Evolutionary conservation across 257 asterid genomes (phyloP).

Genomic region (Capsicum rhomboideum): DNA sequence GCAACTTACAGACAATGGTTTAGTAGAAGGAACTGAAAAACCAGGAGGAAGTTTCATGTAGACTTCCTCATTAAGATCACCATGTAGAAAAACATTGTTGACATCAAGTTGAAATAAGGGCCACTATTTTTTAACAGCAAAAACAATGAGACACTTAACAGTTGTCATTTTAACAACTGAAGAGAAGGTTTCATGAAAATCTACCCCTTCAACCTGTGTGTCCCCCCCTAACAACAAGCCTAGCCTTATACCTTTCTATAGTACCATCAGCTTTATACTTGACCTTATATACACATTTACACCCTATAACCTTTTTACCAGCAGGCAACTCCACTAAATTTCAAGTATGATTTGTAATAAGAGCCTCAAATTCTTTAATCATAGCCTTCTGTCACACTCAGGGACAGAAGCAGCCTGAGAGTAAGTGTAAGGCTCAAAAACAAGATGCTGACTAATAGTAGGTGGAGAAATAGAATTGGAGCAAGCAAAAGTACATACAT

Average conservation of each 20-base stretch:
- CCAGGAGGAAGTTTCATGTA: no score
- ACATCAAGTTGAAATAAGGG: no score
- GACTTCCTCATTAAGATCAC: no score
- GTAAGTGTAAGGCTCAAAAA: neutral
- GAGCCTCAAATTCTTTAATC: neutral
- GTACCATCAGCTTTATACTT: neutral
- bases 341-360: neutral
- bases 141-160: neutral
- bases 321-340: neutral
- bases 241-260: neutral
- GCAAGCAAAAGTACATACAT: neutral
- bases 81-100: no score
- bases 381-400: neutral
- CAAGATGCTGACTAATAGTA: neutral
- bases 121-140: no score
- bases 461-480: neutral
- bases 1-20: no score
- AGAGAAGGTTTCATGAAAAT: neutral
- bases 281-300: neutral
- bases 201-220: neutral
- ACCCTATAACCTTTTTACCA: neutral
- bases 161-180: neutral
- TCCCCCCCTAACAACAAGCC: neutral
- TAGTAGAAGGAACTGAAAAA: no score
- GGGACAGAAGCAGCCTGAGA: neutral